Conservation (phyloP, 2,329 filamentous ascomycete species). For the Aspergillus viridinutans region DNA sequence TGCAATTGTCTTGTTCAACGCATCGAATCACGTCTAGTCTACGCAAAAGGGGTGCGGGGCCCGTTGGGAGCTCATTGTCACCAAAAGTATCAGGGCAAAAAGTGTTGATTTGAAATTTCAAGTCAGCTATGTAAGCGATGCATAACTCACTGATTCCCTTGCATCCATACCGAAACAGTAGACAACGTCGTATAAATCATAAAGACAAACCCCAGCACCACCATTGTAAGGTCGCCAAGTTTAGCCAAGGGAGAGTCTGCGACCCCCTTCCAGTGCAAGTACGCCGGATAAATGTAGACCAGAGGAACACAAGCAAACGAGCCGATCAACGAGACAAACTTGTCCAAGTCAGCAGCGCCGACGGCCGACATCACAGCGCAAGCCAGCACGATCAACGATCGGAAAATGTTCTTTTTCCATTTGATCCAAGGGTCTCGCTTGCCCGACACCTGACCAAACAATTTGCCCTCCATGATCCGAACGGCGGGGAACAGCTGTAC, state of each 20-base stretch:
- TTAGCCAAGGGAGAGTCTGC: constrained; percentile 56
- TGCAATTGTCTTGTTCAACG: no score
- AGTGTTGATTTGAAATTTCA: neutral
- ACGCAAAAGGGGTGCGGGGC: no score
- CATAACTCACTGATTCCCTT: neutral
- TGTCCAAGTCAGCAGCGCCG: constrained; percentile 86
- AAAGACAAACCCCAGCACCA: constrained; percentile 59
- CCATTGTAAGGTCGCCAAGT: constrained; percentile 57
- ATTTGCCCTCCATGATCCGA: constrained; percentile 83
- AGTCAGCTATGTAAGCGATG: neutral
- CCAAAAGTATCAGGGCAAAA: neutral
- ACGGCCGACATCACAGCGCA: constrained; percentile 83
- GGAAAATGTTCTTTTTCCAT: constrained; percentile 96
- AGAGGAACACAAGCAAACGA: constrained; percentile 95
- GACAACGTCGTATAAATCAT: constrained; percentile 70
- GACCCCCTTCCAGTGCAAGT: constrained; percentile 64
- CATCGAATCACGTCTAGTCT: no score
- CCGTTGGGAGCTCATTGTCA: no score
- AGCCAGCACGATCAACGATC: constrained; percentile 81
- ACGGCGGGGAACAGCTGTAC: constrained; percentile 96
- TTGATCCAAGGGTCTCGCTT: constrained; percentile 97
- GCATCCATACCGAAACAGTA: constrained; percentile 44
- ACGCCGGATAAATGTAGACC: constrained; percentile 90
- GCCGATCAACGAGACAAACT: constrained; percentile 90
- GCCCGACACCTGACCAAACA: constrained; percentile 81